phyloP scores from a whole-genome alignment of 257 asterid species.

The Petrea volubilis region DNA sequence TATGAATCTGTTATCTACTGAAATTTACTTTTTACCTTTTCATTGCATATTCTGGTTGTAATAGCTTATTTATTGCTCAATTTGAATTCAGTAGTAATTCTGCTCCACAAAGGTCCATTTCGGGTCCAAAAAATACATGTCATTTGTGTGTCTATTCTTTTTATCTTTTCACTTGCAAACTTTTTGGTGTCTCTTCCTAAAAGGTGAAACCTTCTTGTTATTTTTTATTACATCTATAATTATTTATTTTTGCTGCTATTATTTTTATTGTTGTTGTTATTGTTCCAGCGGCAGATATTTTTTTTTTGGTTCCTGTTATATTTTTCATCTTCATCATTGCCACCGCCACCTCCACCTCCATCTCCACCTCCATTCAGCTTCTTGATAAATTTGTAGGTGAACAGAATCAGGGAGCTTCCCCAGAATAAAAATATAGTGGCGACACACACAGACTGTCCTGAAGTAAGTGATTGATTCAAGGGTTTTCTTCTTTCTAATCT shows the following conservation, averaged over 20 bases:
- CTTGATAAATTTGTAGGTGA: constrained; percentile 54
- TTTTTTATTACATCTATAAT: not conserved
- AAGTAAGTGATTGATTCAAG: constrained; percentile 50
- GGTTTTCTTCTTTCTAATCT: constrained; percentile 10
- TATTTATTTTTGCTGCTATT: not conserved
- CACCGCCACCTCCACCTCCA: not conserved
- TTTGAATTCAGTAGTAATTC: not conserved
- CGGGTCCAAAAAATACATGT: not conserved
- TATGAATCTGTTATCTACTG: too few species aligned
- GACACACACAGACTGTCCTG: constrained; percentile 95
- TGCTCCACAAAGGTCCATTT: not conserved
- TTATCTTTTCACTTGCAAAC: not conserved
- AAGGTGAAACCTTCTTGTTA: not conserved
- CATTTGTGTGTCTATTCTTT: not conserved
- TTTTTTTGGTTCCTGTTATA: not conserved
- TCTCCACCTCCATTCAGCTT: constrained; percentile 9
- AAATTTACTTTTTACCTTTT: not conserved
- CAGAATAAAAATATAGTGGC: constrained; percentile 90
- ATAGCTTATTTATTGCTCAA: not conserved
- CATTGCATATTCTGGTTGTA: not conserved
- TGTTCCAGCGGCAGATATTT: not conserved
- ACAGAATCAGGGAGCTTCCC: constrained; percentile 96
- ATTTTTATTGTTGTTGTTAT: not conserved
- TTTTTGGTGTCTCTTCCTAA: not conserved
- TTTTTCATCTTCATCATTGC: not conserved